Evolutionary conservation across 2,329 filamentous ascomycete species (phyloP).

Genomic region (Fusarium hainanense): DNA sequence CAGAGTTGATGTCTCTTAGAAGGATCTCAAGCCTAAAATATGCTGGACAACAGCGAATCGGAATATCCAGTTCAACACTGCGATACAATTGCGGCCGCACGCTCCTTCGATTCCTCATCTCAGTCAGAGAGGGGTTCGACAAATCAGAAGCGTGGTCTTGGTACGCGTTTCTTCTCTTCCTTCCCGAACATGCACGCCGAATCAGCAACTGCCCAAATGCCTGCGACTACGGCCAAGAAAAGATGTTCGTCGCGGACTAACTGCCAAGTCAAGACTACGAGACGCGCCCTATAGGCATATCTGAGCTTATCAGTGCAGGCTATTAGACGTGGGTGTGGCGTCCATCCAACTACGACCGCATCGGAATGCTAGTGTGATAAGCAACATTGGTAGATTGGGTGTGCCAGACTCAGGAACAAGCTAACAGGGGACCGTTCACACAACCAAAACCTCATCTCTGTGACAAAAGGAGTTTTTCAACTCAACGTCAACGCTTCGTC

Average conservation of each 20-base stretch:
- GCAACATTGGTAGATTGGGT: constrained; percentile 8
- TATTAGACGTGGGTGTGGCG: constrained; percentile 38
- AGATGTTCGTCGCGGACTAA: constrained; percentile 25
- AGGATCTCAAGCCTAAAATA: constrained; percentile 10
- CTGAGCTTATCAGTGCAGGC: constrained; percentile 43
- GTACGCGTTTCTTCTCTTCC: background rate
- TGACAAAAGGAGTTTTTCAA: background rate
- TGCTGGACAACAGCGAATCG: constrained; percentile 10
- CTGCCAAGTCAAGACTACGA: constrained; percentile 35
- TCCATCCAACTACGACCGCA: constrained; percentile 23
- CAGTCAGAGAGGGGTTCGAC: constrained; percentile 1
- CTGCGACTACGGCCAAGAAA: constrained; percentile 28
- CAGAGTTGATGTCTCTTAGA: constrained; percentile 1
- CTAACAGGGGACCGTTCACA: constrained; percentile 14
- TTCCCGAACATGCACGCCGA: background rate
- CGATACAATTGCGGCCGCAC: constrained; percentile 2
- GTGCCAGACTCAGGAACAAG: constrained; percentile 31
- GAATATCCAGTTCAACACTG: background rate
- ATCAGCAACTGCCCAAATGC: constrained; percentile 4
- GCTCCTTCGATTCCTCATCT: constrained; percentile 5
- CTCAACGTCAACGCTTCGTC: background rate
- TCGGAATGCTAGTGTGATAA: constrained; percentile 40
- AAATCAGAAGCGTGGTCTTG: background rate
- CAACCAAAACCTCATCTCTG: constrained; percentile 7
- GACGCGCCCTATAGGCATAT: constrained; percentile 34